Base-by-base conservation (phyloP, 352 stramenopile species). In the Peronosclerospora sorghi region DNA sequence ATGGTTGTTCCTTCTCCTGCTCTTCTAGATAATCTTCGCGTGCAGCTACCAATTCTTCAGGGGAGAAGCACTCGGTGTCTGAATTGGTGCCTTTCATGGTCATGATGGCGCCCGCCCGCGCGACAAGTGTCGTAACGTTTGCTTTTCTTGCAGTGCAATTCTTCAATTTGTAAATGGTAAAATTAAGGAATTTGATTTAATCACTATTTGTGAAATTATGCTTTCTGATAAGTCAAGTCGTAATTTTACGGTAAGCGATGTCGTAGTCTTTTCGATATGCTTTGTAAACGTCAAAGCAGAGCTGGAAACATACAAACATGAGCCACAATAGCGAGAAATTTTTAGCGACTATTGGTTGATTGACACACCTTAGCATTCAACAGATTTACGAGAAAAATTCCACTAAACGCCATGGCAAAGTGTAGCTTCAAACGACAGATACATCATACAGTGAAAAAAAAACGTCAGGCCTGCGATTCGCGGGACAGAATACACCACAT, bases 11-110 rank as follows among this genome's bases (percentile, higher is more conserved):
- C 50, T 80, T 74, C 59, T 89, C 69, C 46, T 89, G 76, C 40
- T 84, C 76, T 44, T 75, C 59, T 29, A 89, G 54, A 54, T 89
- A 89, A 35, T 77, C 68, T 41, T 85, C 73, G 30, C 76, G 76
- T 30, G 76, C 73, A 26, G 61, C 59, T 57, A 80, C 73, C 29
- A 88, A 56, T 32, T 85, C 75, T 44, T 83, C 72, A 26, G 59
- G 37, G n/a, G 75, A 87, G 59, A 85, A 87, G 60, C 75, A 84
- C 30, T 84, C 72, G 45, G 27, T 40, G 27, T 70, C 61, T 40
- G 48, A 56, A 34, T 65, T 59, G 40, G 41, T 45, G 27, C 48
- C 41, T 36, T 65, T 62, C 48, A 63, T 62, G 23, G 51, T 56
- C 53, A 63, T 67, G 45, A 60, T 71, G 38, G 35, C 41, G 43